phyloP scores from a whole-genome alignment of 352 stramenopile species.

The Bremia lactucae region DNA sequence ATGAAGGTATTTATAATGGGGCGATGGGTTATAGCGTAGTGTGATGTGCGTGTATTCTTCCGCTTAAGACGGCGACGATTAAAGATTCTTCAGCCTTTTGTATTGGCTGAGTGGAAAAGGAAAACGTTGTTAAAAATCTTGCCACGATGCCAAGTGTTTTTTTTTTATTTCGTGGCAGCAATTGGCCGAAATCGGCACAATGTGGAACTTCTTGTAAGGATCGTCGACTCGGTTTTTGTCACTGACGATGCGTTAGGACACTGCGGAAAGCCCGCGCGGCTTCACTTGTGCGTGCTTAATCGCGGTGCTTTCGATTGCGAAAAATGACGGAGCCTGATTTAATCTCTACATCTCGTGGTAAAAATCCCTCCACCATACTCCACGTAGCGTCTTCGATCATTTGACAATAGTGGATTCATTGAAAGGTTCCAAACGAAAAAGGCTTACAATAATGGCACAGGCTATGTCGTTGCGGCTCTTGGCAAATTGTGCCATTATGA shows the following conservation, averaged over 20 bases:
- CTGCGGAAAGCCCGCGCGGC: conserved; percentile 40
- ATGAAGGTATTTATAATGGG: too few relatives aligned
- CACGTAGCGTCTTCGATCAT: conserved; percentile 32
- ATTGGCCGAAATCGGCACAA: conserved; percentile 72
- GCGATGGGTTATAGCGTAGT: too few relatives aligned
- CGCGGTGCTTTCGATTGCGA: conserved; percentile 43
- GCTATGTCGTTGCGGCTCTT: conserved; percentile 70
- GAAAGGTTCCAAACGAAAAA: conserved; percentile 38
- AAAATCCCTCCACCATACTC: conserved; percentile 42
- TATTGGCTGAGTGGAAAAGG: conserved; percentile 67
- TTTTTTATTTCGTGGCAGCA: conserved; percentile 58
- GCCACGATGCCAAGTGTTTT: conserved; percentile 59
- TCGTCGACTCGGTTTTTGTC: conserved; percentile 81
- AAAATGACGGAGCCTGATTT: conserved; percentile 53
- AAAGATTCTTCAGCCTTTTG: conserved; percentile 75
- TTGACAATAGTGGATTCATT: conserved; percentile 52
- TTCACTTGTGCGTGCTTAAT: conserved; percentile 50
- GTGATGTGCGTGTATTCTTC: too few relatives aligned
- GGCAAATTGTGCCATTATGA: conserved; percentile 68
- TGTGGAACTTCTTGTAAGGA: conserved; percentile 60
- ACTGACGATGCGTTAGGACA: conserved; percentile 78
- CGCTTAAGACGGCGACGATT: too few relatives aligned
- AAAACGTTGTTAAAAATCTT: conserved; percentile 57
- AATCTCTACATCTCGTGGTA: conserved; percentile 43
- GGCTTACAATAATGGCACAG: conserved; percentile 56